Evolutionary conservation across 805 yeast genomes (phyloP), one percentile per base, ranked within the genome.

Genomic region (Saccharomycopsis guyanensis): DNA sequence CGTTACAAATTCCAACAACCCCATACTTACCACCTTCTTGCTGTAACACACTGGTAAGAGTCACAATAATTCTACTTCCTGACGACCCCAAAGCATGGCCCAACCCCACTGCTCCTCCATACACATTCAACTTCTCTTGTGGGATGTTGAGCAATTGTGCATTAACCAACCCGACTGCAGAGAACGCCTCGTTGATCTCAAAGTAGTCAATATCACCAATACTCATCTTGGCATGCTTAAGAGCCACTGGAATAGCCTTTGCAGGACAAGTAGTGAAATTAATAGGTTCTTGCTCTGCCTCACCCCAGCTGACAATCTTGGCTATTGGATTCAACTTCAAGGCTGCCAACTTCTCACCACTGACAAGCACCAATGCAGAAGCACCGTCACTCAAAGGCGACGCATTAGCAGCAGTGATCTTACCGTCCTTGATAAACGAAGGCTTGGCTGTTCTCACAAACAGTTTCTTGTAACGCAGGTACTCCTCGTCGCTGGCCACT

Each of bases 351-450:
- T 88, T 87, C 53, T 70, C 69, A 62, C 78, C 96, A 49, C 95
- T 85, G 40, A 86, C 93, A 55, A 93, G 74, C 36, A 93, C 71
- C 31, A 93, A 77, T 42, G 97, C 97, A 45, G 97, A 96, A 62
- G 86, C 97, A 68, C 98, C 98, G 66, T 93, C 98, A 66, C 88
- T 93, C 60, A 93, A 73, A 60, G 94, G 87, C 22, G 97, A 87
- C 19, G 97, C 94, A 65, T 93, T 93, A 56, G 96, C 93, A 19
- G 95, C 97, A 31, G 98, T 91, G 51, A 93, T 89, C 35, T 96
- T 85, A 63, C 97, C 98, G 56, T 82, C 79, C 68, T 76, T 80
- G 69, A 86, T 83, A 80, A 93, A 93, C 33, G 86, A 97, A 43
- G 98, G 80, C 71, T 96, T 84, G 24, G 97, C 96, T 48, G 82